Evolutionary conservation across 1,284 basidiomycete genomes (phyloP).

Genomic region (Leccinum angustisporum): DNA sequence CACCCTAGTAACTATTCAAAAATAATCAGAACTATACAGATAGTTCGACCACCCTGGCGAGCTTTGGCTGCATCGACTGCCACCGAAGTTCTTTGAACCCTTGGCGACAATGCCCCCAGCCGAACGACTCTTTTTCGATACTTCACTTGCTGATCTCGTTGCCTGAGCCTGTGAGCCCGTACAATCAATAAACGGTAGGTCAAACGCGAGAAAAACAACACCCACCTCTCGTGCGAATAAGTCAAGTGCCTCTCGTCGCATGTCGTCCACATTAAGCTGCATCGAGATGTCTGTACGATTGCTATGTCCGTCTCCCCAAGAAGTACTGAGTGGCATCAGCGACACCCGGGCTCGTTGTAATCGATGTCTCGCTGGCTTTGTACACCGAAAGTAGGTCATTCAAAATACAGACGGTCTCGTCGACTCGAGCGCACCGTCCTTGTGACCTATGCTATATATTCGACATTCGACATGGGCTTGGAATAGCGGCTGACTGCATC

Average conservation of each 20-base stretch:
- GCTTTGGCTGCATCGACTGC: constrained; percentile 38
- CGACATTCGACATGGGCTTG: too few relatives aligned
- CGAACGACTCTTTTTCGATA: constrained; percentile 32
- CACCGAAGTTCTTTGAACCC: constrained; percentile 10
- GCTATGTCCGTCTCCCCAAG: constrained; percentile 44
- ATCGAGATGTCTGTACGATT: constrained; percentile 25
- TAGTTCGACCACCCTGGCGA: constrained; percentile 40
- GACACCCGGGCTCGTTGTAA: constrained; percentile 54
- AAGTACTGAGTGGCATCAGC: constrained; percentile 50
- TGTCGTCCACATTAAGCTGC: constrained; percentile 29
- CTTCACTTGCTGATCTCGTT: constrained; percentile 4
- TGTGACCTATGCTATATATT: constrained; percentile 44
- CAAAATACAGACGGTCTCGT: constrained; percentile 40
- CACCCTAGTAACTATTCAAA: constrained; percentile 33
- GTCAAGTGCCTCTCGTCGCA: constrained; percentile 43
- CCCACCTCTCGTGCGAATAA: constrained; percentile 45
- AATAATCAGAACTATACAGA: neutral
- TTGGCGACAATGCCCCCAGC: constrained; percentile 15
- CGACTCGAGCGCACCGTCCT: constrained; percentile 47
- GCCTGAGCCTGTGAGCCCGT: constrained; percentile 9
- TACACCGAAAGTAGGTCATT: constrained; percentile 53
- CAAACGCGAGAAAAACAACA: neutral
- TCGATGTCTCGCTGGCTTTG: constrained; percentile 43
- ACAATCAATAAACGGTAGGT: neutral
- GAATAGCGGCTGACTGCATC: too few relatives aligned